A percentile compares a stretch with the other conserved stretches of the same genome.
These are phyloP conservation scores for Daldinia vernicosa DNA, from an alignment of 495 filamentous ascomycete genomes.

Conservation along the genomic window DNA sequence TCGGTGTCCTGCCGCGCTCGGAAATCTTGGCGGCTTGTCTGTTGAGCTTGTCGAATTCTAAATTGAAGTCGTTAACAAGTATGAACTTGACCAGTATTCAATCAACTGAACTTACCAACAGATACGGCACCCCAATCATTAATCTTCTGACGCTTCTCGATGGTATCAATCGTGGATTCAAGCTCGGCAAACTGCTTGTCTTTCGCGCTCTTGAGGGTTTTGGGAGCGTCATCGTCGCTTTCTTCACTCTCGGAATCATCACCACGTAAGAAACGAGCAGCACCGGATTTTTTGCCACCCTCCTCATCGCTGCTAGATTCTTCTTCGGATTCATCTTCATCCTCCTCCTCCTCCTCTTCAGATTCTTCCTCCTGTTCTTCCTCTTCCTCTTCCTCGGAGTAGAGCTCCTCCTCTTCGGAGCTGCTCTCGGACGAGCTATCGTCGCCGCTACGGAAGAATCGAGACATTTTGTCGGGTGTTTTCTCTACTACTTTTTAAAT, in stretches of 20 bases:
- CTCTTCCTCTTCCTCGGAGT: conserved; percentile 76
- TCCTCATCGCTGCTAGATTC: conserved; percentile 72
- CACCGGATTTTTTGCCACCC: conserved; percentile 69
- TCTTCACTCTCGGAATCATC: conserved; percentile 79
- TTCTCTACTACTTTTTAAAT: background rate
- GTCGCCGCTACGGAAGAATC: conserved; percentile 94
- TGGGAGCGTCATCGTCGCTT: conserved; percentile 81
- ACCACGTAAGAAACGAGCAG: conserved; percentile 82
- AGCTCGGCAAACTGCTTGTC: conserved; percentile 96
- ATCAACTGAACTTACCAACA: conserved; percentile 67
- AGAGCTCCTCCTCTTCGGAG: conserved; percentile 90
- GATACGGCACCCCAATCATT: conserved; percentile 95
- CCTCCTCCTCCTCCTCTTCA: conserved; percentile 57
- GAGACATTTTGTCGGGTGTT: conserved; percentile 72
- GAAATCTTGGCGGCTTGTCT: conserved; percentile 82
- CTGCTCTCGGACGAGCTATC: conserved; percentile 86
- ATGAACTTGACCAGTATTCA: background rate
- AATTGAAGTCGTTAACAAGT: conserved; percentile 10
- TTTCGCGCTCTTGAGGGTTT: conserved; percentile 93
- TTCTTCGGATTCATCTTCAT: conserved; percentile 65
- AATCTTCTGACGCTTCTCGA: conserved; percentile 97
- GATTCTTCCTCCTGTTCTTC: conserved; percentile 62
- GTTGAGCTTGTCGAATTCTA: conserved; percentile 98
- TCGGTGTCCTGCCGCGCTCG: conserved; percentile 79
- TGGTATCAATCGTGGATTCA: conserved; percentile 84